A percentile compares a stretch with the other conserved stretches of the same genome.
Conservation (phyloP, 148 eudicot species). For the Chenopodium formosanum region DNA sequence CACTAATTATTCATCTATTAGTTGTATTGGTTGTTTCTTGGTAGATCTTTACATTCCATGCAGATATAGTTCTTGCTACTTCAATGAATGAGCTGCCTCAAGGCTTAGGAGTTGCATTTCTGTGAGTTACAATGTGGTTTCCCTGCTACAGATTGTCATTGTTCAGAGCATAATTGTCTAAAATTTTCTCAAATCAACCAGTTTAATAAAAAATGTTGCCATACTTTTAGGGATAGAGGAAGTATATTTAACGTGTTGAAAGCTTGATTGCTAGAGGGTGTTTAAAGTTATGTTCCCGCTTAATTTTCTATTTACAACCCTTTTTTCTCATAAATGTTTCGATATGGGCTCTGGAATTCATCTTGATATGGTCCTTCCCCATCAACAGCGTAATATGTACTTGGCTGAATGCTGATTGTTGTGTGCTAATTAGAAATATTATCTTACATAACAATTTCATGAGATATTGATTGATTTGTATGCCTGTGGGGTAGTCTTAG, state of each 20-base stretch:
- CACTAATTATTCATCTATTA: not conserved
- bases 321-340: not conserved
- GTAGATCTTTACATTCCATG: too few species aligned
- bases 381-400: not conserved
- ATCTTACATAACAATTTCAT: not conserved
- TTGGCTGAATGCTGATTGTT: not conserved
- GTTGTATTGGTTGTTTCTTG: not conserved
- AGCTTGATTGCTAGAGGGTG: not conserved
- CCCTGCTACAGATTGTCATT: not conserved
- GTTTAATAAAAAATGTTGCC: not conserved
- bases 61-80: not conserved
- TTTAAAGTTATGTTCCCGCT: not conserved
- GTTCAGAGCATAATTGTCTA: not conserved
- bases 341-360: not conserved
- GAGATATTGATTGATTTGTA: not conserved
- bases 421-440: not conserved
- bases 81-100: not conserved
- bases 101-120: conserved; percentile 1
- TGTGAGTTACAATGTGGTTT: not conserved
- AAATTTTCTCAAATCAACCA: not conserved
- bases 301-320: not conserved
- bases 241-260: not conserved
- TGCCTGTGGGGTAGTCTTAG: not conserved
- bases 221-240: not conserved
- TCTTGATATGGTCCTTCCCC: too few species aligned